Evolutionary conservation across 352 stramenopile genomes (phyloP).

Genomic region (Globisporangium canariense): DNA sequence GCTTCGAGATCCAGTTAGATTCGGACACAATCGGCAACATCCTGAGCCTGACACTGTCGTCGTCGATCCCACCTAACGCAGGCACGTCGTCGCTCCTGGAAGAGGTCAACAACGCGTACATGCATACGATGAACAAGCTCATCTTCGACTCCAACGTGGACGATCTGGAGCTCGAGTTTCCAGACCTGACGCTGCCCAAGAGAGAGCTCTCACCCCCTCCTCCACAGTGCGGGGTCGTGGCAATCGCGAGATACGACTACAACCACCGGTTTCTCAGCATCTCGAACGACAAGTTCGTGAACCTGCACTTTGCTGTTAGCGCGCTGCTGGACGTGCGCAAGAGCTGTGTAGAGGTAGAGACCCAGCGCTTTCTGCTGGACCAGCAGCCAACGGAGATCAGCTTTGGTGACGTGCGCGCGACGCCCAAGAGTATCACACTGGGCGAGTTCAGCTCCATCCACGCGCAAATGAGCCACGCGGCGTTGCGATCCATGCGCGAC

Average conservation of each 20-base stretch:
- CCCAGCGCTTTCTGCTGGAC: constrained; percentile 60
- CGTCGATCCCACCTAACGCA: constrained; percentile 44
- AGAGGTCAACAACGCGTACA: constrained; percentile 91
- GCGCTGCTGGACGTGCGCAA: constrained; percentile 71
- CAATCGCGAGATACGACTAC: constrained; percentile 56
- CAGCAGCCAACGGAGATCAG: constrained; percentile 63
- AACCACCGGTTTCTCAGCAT: constrained; percentile 64
- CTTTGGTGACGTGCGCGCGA: constrained; percentile 46
- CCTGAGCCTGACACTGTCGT: constrained; percentile 61
- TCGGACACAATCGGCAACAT: constrained; percentile 72
- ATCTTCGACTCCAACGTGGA: constrained; percentile 81
- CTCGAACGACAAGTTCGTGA: constrained; percentile 65
- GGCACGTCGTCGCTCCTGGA: constrained; percentile 71
- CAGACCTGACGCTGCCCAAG: constrained; percentile 42
- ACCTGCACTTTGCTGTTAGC: constrained; percentile 63
- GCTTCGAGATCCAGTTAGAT: constrained; percentile 60
- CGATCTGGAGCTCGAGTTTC: constrained; percentile 59
- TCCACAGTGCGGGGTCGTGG: constrained; percentile 50
- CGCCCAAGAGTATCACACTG: constrained; percentile 66
- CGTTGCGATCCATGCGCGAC: constrained; percentile 75
- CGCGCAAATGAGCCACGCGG: constrained; percentile 62
- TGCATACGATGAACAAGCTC: constrained; percentile 92
- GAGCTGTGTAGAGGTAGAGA: constrained; percentile 60
- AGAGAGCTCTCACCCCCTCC: constrained; percentile 19
- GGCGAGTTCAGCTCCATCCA: constrained; percentile 69